Base-by-base conservation (phyloP, 139 green algal genomes). In the Desmodesmus armatus region DNA sequence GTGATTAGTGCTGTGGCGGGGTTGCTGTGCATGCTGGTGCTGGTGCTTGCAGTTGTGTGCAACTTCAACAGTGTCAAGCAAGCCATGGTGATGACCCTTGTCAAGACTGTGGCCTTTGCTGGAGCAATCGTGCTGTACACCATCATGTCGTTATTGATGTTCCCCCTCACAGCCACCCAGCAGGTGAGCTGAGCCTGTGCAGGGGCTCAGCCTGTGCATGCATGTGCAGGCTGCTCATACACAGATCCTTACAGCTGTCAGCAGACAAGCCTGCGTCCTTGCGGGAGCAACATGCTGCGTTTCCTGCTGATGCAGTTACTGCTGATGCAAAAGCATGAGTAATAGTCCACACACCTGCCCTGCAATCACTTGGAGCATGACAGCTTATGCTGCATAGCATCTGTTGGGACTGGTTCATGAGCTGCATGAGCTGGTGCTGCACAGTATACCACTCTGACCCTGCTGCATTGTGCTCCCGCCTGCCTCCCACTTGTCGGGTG, bases 11-110 rank as follows among this genome's bases (percentile, higher is more conserved):
- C n/a, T n/a, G n/a, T n/a, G n/a, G n/a, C n/a, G n/a, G n/a, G n/a
- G n/a, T n/a, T 43, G 65, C 69, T 77, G 69, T 15, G 27, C 5
- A 39, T 77, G 69, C 69, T 77, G 69, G 39, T 29, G 66, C 40
- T 58, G 69, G 39, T 72, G 63, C 5, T 29, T 72, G 63, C 69
- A 58, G 69, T 77, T 31, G 39, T 39, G 23, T 17, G 21, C 0
- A 77, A 77, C 69, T 77, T 77, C 23, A 39, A 53, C 69, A 77
- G 33, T 5, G 69, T 77, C 21, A 9, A 77, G 5, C 69, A 77
- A 39, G 69, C 69, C 23, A 33, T 77, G 2, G n/a, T 25, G 39
- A 77, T 41, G 25, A 77, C 69, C 2, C 25, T 35, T 25, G 31
- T 35, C 25, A 77, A 77, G 69, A 77, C 69, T 3, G 40, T 77